A percentile compares a stretch with the other conserved stretches of the same genome.
These are phyloP conservation scores for Lasiosphaeria miniovina DNA, from an alignment of 495 filamentous ascomycete species.

Conservation along the genomic window DNA sequence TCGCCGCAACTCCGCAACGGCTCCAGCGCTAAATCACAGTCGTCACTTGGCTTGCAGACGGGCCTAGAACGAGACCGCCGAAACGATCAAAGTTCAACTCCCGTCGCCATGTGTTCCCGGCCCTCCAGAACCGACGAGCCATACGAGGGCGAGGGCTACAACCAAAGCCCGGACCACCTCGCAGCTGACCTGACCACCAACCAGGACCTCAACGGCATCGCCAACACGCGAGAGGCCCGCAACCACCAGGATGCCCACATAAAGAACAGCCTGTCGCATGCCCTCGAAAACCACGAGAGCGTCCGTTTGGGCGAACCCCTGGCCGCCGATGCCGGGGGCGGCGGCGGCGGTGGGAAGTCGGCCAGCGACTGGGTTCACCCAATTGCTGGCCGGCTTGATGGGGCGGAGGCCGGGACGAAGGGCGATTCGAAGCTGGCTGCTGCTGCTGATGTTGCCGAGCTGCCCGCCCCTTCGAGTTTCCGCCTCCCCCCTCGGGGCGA, in stretches of 20 bases:
- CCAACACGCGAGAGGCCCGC: constrained; percentile 47
- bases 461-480: not conserved
- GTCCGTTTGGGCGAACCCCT: constrained; percentile 2
- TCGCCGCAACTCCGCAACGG: no score
- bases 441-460: not conserved
- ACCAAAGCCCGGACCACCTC: constrained; percentile 56
- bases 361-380: not conserved
- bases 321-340: constrained; percentile 2
- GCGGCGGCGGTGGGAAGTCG: constrained; percentile 4
- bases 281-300: constrained; percentile 5
- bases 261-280: constrained; percentile 6
- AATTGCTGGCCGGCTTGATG: constrained; percentile 8
- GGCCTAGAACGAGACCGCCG: no score
- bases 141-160: constrained; percentile 47
- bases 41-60: no score
- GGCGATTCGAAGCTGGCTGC: not conserved
- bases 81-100: constrained; percentile 25
- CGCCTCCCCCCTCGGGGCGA: not conserved
- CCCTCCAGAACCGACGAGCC: constrained; percentile 55
- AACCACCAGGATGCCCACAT: constrained; percentile 11
- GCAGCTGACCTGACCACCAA: constrained; percentile 56
- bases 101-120: constrained; percentile 43
- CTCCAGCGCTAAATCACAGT: no score
- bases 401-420: constrained; percentile 6
- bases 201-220: constrained; percentile 56